phyloP scores from a whole-genome alignment of 768 basidiomycete genomes.

The Hortiboletus flavorubellus region DNA sequence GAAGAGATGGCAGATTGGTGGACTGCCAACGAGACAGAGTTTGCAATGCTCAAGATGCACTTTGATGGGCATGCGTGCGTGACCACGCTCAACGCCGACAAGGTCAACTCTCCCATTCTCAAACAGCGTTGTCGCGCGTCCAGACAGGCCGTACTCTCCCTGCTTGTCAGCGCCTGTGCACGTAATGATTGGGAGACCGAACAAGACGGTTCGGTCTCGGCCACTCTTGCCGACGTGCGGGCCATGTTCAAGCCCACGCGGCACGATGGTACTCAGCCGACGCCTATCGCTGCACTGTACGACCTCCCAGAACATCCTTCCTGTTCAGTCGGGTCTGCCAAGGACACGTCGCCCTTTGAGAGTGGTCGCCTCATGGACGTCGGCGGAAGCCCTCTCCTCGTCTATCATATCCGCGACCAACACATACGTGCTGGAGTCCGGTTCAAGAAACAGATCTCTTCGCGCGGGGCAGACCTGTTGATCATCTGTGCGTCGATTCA shows the following conservation, averaged over 20 bases:
- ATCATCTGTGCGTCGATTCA: slow-evolving; percentile 20
- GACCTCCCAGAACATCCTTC: slow-evolving; percentile 13
- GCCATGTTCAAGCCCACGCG: slow-evolving; percentile 18
- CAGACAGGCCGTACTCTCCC: slow-evolving; percentile 15
- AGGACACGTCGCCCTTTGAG: slow-evolving; percentile 16
- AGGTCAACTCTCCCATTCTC: slow-evolving; percentile 28
- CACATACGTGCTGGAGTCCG: slow-evolving; percentile 19
- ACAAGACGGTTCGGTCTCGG: slow-evolving; percentile 20
- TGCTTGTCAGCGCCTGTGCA: slow-evolving; percentile 20
- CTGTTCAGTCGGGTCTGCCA: slow-evolving; percentile 8
- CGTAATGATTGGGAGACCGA: slow-evolving; percentile 24
- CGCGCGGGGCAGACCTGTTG: slow-evolving; percentile 26
- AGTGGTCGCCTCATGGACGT: slow-evolving; percentile 20
- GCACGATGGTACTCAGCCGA: slow-evolving; percentile 3
- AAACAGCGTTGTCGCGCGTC: slow-evolving; percentile 29
- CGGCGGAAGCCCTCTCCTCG: slow-evolving; percentile 14
- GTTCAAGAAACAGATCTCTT: slow-evolving; percentile 24
- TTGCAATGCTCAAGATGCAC: slow-evolving; percentile 28
- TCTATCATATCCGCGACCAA: slow-evolving; percentile 20
- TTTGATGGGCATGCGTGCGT: slow-evolving; percentile 39
- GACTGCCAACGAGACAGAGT: slow-evolving; percentile 30
- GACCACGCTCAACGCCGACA: slow-evolving; percentile 33
- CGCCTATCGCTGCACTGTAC: slow-evolving; percentile 22
- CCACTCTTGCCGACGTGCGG: slow-evolving; percentile 23
- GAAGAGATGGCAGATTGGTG: slow-evolving; percentile 32